Base-by-base conservation (phyloP, 2,329 filamentous ascomycete species). In the Ceratocystis albifundus region DNA sequence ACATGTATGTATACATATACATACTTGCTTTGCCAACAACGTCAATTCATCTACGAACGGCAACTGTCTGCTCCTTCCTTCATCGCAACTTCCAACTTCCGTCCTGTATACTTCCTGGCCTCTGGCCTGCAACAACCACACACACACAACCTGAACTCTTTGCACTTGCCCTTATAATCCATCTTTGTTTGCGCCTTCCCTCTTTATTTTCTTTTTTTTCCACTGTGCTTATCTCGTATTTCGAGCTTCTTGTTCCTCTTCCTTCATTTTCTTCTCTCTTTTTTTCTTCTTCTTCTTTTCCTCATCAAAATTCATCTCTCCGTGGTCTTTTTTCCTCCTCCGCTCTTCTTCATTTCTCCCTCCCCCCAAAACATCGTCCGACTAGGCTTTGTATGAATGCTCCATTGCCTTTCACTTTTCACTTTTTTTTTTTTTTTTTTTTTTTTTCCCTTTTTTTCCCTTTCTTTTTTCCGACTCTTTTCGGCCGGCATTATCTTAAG, bases 51-150 rank as follows among this genome's bases (percentile, higher is more conserved):
- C 55, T 32, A 36, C 17, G 30, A 17, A 59, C 25, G 55, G 55
- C 55, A 59, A n/a, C 55, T 59, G 48, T 32, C 48, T 20, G 17
- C 55, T 59, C 25, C 55, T 59, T 30, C 55, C 55, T 59, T 59
- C 28, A 59, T 59, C 55, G 55, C 55, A 36, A 59, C 55, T 59
- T 59, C 15, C 55, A 59, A n/a, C 55, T 59, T 59, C 2, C 28
- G n/a, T 12, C 28, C 30, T 28, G 22, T 28, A 17, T 32, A 25
- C 25, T 61, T 61, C 17, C 12, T 41, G 15, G 12, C 55, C 25
- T 61, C n/a, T n/a, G n/a, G 20, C 44, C 32, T 64, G 8, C 22
- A 28, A 28, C 22, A 15, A 20, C n/a, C n/a, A n/a, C n/a, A n/a
- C n/a, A 3, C 28, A 28, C n/a, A 28, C 28, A 28, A 28, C 28